Evolutionary conservation across 352 stramenopile genomes (phyloP).

Genomic region (Thalassiosira allenii): DNA sequence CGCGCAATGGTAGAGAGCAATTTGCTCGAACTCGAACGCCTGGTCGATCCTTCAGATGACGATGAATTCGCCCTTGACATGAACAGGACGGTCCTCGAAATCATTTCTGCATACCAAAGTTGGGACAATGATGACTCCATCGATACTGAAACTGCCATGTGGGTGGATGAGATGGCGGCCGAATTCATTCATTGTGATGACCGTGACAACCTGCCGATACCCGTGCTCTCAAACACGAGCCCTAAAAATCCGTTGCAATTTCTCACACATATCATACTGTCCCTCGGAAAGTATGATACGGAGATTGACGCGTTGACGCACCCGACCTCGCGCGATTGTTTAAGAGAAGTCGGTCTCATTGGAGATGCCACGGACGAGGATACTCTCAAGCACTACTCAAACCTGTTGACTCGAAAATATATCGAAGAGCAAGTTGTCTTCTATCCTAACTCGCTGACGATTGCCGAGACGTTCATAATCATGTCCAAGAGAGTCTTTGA

Average conservation of each 20-base stretch:
- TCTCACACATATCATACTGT: conserved; percentile 7
- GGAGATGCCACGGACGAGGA: conserved; percentile 1
- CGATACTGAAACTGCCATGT: neutral
- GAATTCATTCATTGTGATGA: conserved; percentile 1
- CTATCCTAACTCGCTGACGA: conserved; percentile 11
- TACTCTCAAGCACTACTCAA: conserved; percentile 7
- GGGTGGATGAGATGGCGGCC: neutral
- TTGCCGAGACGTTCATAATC: neutral
- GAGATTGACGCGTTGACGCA: conserved; percentile 11
- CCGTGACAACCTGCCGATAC: neutral
- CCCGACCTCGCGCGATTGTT: neutral
- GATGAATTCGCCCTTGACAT: neutral
- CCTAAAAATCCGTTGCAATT: conserved; percentile 13
- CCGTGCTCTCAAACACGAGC: neutral
- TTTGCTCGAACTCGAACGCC: neutral
- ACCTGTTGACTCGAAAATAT: neutral
- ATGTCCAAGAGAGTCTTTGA: conserved; percentile 8
- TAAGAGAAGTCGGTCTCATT: neutral
- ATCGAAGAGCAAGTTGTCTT: conserved; percentile 19
- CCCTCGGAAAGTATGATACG: conserved; percentile 16
- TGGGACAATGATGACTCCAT: neutral
- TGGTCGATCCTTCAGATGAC: neutral
- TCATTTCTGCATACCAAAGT: conserved; percentile 9
- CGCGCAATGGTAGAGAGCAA: conserved; percentile 16
- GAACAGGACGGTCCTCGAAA: conserved; percentile 8